These are phyloP conservation scores for Daldinia loculata DNA, from an alignment of 495 filamentous ascomycete species.

Conservation along the genomic window DNA sequence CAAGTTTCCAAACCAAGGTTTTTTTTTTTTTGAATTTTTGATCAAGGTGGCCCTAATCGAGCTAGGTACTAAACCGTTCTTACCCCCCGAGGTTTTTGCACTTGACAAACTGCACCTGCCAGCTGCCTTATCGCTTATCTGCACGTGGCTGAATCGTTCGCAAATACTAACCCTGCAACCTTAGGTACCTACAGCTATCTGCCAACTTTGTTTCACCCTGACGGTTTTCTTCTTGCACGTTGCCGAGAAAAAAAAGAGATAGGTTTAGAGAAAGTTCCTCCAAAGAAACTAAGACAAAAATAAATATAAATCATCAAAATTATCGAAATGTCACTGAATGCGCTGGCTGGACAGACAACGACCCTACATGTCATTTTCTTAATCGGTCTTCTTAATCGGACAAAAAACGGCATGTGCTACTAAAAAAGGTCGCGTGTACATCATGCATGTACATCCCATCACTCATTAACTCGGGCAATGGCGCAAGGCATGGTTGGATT, in stretches of 20 bases:
- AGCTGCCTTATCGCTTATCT: slow-evolving; percentile 44
- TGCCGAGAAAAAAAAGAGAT: too few relatives aligned
- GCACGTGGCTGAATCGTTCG: slow-evolving; percentile 18
- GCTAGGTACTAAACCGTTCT: slow-evolving; percentile 2
- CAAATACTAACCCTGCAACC: background rate
- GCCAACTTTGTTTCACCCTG: too few relatives aligned
- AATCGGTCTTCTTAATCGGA: background rate
- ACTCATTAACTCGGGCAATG: slow-evolving; percentile 25
- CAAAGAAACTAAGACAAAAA: background rate
- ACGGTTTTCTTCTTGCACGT: too few relatives aligned
- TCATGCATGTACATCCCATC: slow-evolving; percentile 27
- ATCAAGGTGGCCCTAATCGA: slow-evolving; percentile 38
- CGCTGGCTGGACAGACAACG: background rate
- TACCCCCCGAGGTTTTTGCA: background rate
- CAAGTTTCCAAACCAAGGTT: slow-evolving; percentile 13
- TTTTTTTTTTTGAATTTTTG: slow-evolving; percentile 34
- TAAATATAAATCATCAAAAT: background rate
- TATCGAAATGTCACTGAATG: background rate
- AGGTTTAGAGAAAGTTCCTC: background rate
- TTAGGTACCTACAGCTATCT: background rate
- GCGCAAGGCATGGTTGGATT: slow-evolving; percentile 28
- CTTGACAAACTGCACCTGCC: slow-evolving; percentile 36
- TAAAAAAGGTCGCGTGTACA: slow-evolving; percentile 37
- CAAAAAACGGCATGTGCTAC: slow-evolving; percentile 27
- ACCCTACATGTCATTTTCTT: background rate